A percentile compares a stretch with the other conserved stretches of the same genome.
Evolutionary conservation across 352 stramenopile species (phyloP).

Genomic region (Pythium brachiatum): DNA sequence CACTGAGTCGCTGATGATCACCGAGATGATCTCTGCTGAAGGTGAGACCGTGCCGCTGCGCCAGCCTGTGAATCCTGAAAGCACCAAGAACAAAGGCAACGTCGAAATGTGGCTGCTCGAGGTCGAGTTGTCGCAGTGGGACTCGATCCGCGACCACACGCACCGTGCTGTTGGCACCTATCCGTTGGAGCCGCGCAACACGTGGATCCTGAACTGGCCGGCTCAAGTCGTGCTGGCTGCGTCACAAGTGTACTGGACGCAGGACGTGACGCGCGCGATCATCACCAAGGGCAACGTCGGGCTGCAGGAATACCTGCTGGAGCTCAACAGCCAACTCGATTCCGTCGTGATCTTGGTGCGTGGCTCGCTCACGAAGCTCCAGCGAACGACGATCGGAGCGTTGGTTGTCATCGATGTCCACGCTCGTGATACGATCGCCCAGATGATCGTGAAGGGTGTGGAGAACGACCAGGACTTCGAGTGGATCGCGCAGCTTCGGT

Average conservation of each 20-base stretch:
- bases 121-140: conserved; percentile 90
- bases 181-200: conserved; percentile 59
- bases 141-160: conserved; percentile 91
- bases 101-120: conserved; percentile 95
- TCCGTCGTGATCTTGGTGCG: conserved; percentile 92
- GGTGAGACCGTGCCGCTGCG: conserved; percentile 88
- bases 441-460: conserved; percentile 90
- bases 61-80: conserved; percentile 88
- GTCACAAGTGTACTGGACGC: conserved; percentile 94
- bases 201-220: conserved; percentile 93
- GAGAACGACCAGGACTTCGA: conserved; percentile 91
- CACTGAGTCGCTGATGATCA: conserved; percentile 90
- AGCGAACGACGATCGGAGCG: conserved; percentile 91
- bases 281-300: conserved; percentile 59
- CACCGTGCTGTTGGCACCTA: conserved; percentile 87
- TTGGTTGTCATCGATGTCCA: conserved; percentile 94
- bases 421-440: conserved; percentile 88
- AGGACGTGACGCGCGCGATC: conserved; percentile 89
- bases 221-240: conserved; percentile 92
- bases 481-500: conserved; percentile 92
- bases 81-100: conserved; percentile 91
- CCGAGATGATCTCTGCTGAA: conserved; percentile 92
- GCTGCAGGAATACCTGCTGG: conserved; percentile 73
- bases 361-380: conserved; percentile 88
- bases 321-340: conserved; percentile 86